phyloP scores from a whole-genome alignment of 495 filamentous ascomycete species.

The Entonaema liquescens region DNA sequence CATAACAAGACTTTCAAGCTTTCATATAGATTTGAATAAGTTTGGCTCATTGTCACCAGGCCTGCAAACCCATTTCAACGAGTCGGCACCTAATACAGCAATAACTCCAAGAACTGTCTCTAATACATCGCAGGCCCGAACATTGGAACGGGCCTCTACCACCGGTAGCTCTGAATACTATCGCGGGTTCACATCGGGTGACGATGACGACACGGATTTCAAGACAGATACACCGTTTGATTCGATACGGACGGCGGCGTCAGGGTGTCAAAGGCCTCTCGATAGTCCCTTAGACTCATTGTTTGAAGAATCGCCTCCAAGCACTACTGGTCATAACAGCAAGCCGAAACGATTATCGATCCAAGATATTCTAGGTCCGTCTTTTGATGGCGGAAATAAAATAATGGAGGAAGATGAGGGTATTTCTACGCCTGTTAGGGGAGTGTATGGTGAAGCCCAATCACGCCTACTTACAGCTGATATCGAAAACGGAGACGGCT shows the following conservation, averaged over 20 bases:
- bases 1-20: conserved; percentile 64
- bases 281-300: conserved; percentile 80
- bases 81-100: conserved; percentile 15
- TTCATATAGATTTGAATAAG: conserved; percentile 63
- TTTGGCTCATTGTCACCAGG: conserved; percentile 51
- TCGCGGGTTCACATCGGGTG: conserved; percentile 75
- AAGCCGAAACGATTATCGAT: conserved; percentile 68
- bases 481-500: conserved; percentile 26
- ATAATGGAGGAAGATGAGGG: conserved; percentile 74
- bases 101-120: conserved; percentile 47
- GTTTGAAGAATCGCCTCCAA: conserved; percentile 79
- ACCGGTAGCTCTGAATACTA: conserved; percentile 84
- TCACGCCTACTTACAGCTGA: conserved; percentile 35
- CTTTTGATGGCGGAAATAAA: conserved; percentile 60
- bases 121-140: conserved; percentile 49
- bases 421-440: conserved; percentile 64
- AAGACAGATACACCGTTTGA: conserved; percentile 93
- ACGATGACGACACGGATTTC: conserved; percentile 87
- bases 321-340: conserved; percentile 54
- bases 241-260: conserved; percentile 83
- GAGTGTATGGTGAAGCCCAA: conserved; percentile 35
- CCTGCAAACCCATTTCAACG: conserved; percentile 34
- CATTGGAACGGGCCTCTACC: conserved; percentile 81
- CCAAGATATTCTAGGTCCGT: conserved; percentile 59
- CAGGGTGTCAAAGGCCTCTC: conserved; percentile 62